These are phyloP conservation scores for Apophysomyces sp. DNA, from an alignment of 371 early-diverging fungal genomes.

Conservation along the genomic window DNA sequence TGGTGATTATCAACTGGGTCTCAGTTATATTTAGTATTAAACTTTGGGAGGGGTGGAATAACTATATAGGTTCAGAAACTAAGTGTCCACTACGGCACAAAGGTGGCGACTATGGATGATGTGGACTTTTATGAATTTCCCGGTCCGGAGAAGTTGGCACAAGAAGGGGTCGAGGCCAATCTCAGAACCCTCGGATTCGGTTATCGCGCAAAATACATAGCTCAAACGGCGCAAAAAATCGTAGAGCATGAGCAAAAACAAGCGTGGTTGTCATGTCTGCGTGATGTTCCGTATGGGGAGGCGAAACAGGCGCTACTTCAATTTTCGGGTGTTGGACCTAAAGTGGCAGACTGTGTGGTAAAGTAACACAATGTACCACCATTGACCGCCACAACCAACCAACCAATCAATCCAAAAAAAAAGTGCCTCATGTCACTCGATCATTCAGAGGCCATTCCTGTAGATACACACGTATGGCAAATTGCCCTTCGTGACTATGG, in stretches of 20 bases:
- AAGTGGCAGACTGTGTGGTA: slow-evolving; percentile 98
- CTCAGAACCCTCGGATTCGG: slow-evolving; percentile 87
- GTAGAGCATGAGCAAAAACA: slow-evolving; percentile 40
- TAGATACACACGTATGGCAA: slow-evolving; percentile 95
- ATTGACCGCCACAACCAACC: not conserved
- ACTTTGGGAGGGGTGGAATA: not conserved
- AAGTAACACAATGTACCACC: slow-evolving; percentile 8
- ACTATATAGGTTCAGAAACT: slow-evolving; percentile 61
- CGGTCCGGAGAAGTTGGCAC: slow-evolving; percentile 46
- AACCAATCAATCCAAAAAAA: too few relatives aligned
- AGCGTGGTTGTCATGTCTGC: slow-evolving; percentile 63
- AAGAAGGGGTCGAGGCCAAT: slow-evolving; percentile 58
- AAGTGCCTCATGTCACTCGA: slow-evolving; percentile 82
- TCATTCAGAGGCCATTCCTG: slow-evolving; percentile 83
- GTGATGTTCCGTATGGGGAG: slow-evolving; percentile 52
- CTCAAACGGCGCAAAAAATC: slow-evolving; percentile 63
- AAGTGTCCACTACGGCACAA: slow-evolving; percentile 62
- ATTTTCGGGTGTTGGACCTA: slow-evolving; percentile 82
- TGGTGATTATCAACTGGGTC: slow-evolving; percentile 56
- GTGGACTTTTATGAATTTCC: slow-evolving; percentile 75
- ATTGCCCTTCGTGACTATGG: slow-evolving; percentile 84
- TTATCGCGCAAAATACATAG: slow-evolving; percentile 94
- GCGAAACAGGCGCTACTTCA: slow-evolving; percentile 64
- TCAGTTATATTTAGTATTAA: not conserved
- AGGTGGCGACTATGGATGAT: slow-evolving; percentile 46